Evolutionary conservation across 73 alveolate genomes (phyloP).

Genomic region (Paramecium tetraurelia): DNA sequence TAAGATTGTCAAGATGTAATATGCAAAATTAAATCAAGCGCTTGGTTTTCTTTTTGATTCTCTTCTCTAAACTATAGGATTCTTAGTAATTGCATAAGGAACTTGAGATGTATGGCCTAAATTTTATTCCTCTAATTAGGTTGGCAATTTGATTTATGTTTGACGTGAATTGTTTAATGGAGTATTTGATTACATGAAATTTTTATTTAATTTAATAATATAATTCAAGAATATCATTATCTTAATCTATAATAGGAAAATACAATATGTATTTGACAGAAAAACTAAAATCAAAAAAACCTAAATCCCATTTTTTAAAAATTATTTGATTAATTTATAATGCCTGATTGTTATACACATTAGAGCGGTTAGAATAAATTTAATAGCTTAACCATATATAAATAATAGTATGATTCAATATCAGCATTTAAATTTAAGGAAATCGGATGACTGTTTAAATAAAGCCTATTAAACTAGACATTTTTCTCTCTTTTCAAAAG

Average conservation of each 20-base stretch:
- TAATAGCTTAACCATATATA: background rate
- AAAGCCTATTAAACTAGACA: background rate
- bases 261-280: background rate
- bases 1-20: background rate
- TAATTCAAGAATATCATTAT: background rate
- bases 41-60: background rate
- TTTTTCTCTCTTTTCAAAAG: background rate
- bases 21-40: background rate
- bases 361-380: background rate
- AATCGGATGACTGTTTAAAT: background rate
- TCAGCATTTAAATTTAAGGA: background rate
- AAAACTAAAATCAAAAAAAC: background rate
- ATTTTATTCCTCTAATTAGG: background rate
- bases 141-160: conserved; percentile 17
- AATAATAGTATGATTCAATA: background rate
- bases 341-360: background rate
- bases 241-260: background rate
- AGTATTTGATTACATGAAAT: background rate
- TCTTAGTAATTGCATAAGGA: background rate
- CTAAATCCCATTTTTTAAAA: background rate
- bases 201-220: background rate
- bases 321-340: background rate
- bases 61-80: background rate
- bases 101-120: background rate
- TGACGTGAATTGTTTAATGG: background rate